phyloP scores from a whole-genome alignment of 257 asterid genomes.

The Rauvolfia tetraphylla region DNA sequence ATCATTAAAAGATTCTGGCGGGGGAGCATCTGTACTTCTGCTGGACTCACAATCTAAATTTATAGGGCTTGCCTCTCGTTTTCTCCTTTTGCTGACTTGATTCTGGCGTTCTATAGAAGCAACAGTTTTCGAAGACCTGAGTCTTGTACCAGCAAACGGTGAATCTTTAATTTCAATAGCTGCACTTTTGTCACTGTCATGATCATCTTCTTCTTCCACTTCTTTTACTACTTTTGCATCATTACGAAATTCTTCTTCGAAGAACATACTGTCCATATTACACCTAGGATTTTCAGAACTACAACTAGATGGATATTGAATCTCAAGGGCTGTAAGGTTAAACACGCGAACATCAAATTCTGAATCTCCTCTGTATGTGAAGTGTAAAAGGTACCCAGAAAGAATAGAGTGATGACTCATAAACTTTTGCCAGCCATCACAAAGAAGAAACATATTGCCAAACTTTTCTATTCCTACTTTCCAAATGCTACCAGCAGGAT shows the following conservation, averaged over 20 bases:
- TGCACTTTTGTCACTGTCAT: no score
- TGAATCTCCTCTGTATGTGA: constrained; percentile 11
- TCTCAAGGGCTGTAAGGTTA: constrained; percentile 16
- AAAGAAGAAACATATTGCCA: constrained; percentile 4
- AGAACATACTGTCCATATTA: background rate
- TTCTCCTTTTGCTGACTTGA: background rate
- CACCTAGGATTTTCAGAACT: background rate
- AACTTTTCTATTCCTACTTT: background rate
- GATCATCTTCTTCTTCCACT: background rate
- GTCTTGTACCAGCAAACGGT: background rate
- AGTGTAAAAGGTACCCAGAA: constrained; percentile 14
- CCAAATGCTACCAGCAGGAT: constrained; percentile 2
- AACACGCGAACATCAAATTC: constrained; percentile 14
- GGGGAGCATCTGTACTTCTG: background rate
- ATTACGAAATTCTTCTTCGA: background rate
- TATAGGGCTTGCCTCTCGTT: background rate
- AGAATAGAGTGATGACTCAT: constrained; percentile 9
- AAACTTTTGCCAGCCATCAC: constrained; percentile 16
- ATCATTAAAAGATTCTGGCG: background rate
- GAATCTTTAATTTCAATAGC: background rate
- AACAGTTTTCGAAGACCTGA: background rate
- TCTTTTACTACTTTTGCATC: background rate
- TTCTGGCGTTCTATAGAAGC: background rate
- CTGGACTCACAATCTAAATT: background rate
- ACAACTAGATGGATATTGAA: constrained; percentile 9